These are phyloP conservation scores for Pseudonectria buxi DNA, from an alignment of 2,329 filamentous ascomycete genomes.

Conservation along the genomic window DNA sequence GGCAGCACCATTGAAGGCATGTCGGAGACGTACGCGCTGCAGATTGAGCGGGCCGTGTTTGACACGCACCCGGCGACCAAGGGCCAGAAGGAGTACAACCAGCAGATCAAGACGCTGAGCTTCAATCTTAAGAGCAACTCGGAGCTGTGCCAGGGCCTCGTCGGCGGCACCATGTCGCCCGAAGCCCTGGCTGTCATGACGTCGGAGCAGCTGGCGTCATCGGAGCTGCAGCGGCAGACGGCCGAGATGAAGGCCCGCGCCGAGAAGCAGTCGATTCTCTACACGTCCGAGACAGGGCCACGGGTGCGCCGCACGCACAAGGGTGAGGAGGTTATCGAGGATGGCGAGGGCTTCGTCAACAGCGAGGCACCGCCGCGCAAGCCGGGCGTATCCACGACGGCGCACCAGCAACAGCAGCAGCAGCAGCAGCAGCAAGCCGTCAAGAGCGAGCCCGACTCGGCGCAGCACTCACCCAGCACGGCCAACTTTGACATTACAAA, in stretches of 20 bases:
- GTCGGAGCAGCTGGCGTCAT: slow-evolving; percentile 82
- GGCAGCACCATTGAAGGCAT: slow-evolving; percentile 57
- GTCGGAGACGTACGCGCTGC: slow-evolving; percentile 64
- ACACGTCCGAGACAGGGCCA: slow-evolving; percentile 63
- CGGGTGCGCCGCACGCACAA: slow-evolving; percentile 88
- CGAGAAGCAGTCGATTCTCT: slow-evolving; percentile 78
- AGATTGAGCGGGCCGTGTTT: slow-evolving; percentile 68
- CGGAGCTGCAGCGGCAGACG: slow-evolving; percentile 74
- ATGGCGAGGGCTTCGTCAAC: slow-evolving; percentile 47
- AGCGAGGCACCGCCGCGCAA: slow-evolving; percentile 28
- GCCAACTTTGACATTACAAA: slow-evolving; percentile 76
- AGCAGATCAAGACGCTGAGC: slow-evolving; percentile 67
- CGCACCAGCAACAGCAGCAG: slow-evolving; percentile 8
- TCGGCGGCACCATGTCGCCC: slow-evolving; percentile 66
- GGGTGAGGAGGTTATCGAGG: slow-evolving; percentile 83
- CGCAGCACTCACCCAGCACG: slow-evolving; percentile 45
- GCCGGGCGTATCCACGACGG: slow-evolving; percentile 11
- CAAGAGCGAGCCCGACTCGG: slow-evolving; percentile 31
- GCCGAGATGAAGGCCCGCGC: slow-evolving; percentile 70
- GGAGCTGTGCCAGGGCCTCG: slow-evolving; percentile 66
- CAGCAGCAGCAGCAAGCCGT: slow-evolving; percentile 13
- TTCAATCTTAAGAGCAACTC: slow-evolving; percentile 88
- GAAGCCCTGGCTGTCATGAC: slow-evolving; percentile 81
- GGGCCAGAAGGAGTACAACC: slow-evolving; percentile 44
- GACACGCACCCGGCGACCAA: slow-evolving; percentile 44